Evolutionary conservation across 495 filamentous ascomycete genomes (phyloP).

Genomic region (Talaromyces adpressus): DNA sequence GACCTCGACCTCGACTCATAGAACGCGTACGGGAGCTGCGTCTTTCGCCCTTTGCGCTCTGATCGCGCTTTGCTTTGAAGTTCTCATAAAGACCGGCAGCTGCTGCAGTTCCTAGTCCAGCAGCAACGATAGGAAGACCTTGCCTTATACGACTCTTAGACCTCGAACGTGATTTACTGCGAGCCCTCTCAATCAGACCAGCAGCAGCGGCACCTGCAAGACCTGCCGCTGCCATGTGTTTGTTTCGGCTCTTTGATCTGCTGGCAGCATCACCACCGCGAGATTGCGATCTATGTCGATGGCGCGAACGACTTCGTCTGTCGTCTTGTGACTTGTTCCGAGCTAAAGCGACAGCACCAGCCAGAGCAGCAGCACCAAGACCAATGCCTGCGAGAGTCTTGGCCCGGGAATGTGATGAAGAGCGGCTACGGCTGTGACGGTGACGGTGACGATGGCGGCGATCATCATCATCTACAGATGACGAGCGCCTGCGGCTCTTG

Average conservation of each 20-base stretch:
- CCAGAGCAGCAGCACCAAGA: constrained; percentile 74
- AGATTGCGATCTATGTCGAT: constrained; percentile 49
- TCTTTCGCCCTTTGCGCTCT: constrained; percentile 39
- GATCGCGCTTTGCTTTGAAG: constrained; percentile 60
- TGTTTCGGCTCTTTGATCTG: constrained; percentile 52
- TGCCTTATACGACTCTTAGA: constrained; percentile 54
- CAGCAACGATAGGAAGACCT: constrained; percentile 62
- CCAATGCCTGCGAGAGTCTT: constrained; percentile 64
- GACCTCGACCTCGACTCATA: constrained; percentile 47
- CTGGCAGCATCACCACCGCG: constrained; percentile 24
- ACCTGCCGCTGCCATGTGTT: constrained; percentile 69
- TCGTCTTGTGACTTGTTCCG: constrained; percentile 57
- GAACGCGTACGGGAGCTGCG: constrained; percentile 47
- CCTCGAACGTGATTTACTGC: constrained; percentile 62
- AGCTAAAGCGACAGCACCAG: constrained; percentile 72
- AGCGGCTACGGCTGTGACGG: constrained; percentile 37
- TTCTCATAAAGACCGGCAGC: constrained; percentile 78
- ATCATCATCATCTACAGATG: constrained; percentile 43
- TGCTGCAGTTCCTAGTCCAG: constrained; percentile 71
- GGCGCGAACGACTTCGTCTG: constrained; percentile 62
- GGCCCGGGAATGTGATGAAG: constrained; percentile 48
- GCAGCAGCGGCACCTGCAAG: constrained; percentile 71
- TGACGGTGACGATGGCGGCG: constrained; percentile 32
- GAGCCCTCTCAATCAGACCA: constrained; percentile 65
- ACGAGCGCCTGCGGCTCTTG: constrained; percentile 43